Evolutionary conservation across 2,329 filamentous ascomycete genomes (phyloP).

Genomic region (Basipetospora chlamydospora): DNA sequence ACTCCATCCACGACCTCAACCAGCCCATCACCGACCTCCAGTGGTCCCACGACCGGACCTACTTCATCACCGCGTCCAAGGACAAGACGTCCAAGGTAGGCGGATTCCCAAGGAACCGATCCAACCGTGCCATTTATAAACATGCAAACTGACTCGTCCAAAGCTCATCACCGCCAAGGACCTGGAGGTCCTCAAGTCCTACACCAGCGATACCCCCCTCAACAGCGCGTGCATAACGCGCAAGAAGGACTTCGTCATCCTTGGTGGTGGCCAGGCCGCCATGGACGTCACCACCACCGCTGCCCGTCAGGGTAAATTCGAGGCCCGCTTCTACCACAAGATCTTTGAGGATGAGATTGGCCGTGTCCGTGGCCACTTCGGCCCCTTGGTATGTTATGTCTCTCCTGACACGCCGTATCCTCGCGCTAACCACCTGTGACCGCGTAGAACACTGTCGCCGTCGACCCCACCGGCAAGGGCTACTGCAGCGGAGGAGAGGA

Average conservation of each 20-base stretch:
- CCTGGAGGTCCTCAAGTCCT: slow-evolving; percentile 87
- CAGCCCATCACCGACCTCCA: slow-evolving; percentile 81
- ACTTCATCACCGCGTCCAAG: slow-evolving; percentile 96
- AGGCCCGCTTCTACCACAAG: slow-evolving; percentile 99
- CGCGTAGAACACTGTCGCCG: slow-evolving; percentile 71
- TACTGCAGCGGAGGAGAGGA: slow-evolving; percentile 97
- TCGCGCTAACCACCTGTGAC: too few species aligned
- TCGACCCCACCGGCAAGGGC: slow-evolving; percentile 77
- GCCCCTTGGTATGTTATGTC: slow-evolving; percentile 54
- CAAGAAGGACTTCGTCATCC: slow-evolving; percentile 95
- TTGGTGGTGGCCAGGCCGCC: slow-evolving; percentile 93
- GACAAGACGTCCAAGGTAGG: slow-evolving; percentile 88
- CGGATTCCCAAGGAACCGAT: too few species aligned
- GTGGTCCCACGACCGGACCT: slow-evolving; percentile 85
- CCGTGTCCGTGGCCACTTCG: slow-evolving; percentile 92
- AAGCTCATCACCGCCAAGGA: slow-evolving; percentile 72
- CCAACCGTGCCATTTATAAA: too few species aligned
- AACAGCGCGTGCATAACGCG: slow-evolving; percentile 90
- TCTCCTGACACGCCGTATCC: too few species aligned
- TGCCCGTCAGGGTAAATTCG: slow-evolving; percentile 94
- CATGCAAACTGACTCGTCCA: background rate
- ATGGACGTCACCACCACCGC: slow-evolving; percentile 97
- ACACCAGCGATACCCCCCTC: slow-evolving; percentile 79
- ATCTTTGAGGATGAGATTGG: slow-evolving; percentile 98
- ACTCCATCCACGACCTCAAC: slow-evolving; percentile 67